phyloP scores from a whole-genome alignment of 768 basidiomycete species.

The Dendrothele bispora region DNA sequence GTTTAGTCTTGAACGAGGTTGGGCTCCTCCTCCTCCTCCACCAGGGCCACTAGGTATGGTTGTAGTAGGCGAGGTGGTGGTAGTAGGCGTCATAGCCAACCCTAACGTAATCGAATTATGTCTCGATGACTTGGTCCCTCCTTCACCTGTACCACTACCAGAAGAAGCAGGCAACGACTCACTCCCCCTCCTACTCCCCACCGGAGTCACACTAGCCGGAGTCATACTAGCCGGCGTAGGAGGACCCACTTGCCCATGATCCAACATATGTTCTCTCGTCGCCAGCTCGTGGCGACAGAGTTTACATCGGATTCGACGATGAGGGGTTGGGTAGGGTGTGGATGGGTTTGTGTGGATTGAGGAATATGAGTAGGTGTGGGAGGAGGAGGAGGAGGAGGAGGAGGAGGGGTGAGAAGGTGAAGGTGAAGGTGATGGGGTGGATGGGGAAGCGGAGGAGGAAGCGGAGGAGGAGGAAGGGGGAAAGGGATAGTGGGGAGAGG shows the following conservation, averaged over 20 bases:
- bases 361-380: slow-evolving; percentile 64
- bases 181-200: too few species aligned
- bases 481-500: too few species aligned
- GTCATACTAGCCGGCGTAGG: slow-evolving; percentile 52
- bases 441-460: slow-evolving; percentile 66
- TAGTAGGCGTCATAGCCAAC: slow-evolving; percentile 25
- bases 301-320: slow-evolving; percentile 82
- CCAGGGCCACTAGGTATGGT: too few species aligned
- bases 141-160: too few species aligned
- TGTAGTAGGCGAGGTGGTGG: too few species aligned
- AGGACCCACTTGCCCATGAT: slow-evolving; percentile 79
- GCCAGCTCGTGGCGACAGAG: slow-evolving; percentile 91
- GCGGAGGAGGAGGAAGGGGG: too few species aligned
- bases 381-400: too few species aligned
- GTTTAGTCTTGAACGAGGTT: slow-evolving; percentile 21
- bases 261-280: slow-evolving; percentile 90
- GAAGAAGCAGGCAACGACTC: too few species aligned
- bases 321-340: slow-evolving; percentile 40
- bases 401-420: too few species aligned
- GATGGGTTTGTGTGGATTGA: slow-evolving; percentile 61
- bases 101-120: slow-evolving; percentile 2
- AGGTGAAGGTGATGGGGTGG: slow-evolving; percentile 51
- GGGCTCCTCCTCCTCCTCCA: too few species aligned
- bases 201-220: slow-evolving; percentile 42
- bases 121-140: neutral